Conservation (phyloP, 371 early-diverging fungal species). For the Mucor sp. region DNA sequence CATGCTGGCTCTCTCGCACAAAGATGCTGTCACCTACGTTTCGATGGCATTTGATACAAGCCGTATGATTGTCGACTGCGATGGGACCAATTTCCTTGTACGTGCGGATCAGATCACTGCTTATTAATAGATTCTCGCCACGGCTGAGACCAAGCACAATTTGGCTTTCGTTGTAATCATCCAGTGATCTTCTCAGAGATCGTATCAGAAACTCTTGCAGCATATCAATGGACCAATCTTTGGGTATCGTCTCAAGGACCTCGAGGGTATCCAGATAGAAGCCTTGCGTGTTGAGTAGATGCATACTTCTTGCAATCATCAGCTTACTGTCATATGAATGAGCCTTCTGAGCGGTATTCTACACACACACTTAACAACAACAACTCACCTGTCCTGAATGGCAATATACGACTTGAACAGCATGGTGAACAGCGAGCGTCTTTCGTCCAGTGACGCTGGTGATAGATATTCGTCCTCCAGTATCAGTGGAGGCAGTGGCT, state of each 20-base stretch:
- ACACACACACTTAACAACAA: background rate
- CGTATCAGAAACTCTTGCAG: slow-evolving; percentile 57
- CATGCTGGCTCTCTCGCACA: slow-evolving; percentile 49
- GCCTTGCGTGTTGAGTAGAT: slow-evolving; percentile 64
- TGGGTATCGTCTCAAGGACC: slow-evolving; percentile 62
- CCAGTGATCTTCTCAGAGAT: slow-evolving; percentile 55
- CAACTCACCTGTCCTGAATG: slow-evolving; percentile 33
- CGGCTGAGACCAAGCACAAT: slow-evolving; percentile 59
- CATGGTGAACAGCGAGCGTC: slow-evolving; percentile 39
- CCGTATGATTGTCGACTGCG: slow-evolving; percentile 43
- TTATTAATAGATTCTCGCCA: slow-evolving; percentile 65
- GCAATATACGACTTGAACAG: slow-evolving; percentile 43
- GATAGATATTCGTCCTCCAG: slow-evolving; percentile 12
- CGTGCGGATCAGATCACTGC: slow-evolving; percentile 43
- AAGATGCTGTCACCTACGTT: slow-evolving; percentile 54
- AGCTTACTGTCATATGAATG: slow-evolving; percentile 31
- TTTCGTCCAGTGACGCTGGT: slow-evolving; percentile 25
- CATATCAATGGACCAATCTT: slow-evolving; percentile 65
- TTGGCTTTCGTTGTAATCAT: slow-evolving; percentile 57
- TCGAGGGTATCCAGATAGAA: slow-evolving; percentile 62
- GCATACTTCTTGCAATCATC: slow-evolving; percentile 50
- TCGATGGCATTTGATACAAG: slow-evolving; percentile 54
- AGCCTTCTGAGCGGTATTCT: background rate
- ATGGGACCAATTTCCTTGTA: slow-evolving; percentile 53
- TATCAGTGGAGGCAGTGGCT: slow-evolving; percentile 1